Base-by-base conservation (phyloP, 495 filamentous ascomycete genomes). In the Hypoxylon fuscum region DNA sequence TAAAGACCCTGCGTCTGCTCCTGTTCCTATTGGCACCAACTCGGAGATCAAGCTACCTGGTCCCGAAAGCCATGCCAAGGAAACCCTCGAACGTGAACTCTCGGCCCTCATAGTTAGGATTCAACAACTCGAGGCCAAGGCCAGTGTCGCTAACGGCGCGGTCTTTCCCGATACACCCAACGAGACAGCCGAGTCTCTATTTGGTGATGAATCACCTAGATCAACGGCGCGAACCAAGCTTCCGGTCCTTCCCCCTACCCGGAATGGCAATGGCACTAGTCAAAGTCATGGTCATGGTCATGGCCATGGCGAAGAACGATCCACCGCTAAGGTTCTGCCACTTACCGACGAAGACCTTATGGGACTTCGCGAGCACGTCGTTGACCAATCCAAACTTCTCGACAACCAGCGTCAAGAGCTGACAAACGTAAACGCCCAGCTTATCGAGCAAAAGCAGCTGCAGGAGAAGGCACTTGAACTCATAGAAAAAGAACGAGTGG, bases 311-410 rank as follows among this genome's bases (percentile, higher is more conserved):
- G 60, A 72, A 42, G 59, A 70, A 40, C 67, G 62, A 25, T n/a
- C n/a, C n/a, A 9, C 61, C 32, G 42, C 14, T 60, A 75, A 68
- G 72, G 68, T 54, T 44, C 69, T 56, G 55, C 75, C 77, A 37
- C 70, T 89, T 46, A 87, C 84, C 43, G 87, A 90, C 59, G 87
- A 88, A 64, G 87, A 90, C 44, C 85, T 92, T 35, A 85, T 84
- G 63, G 85, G 84, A 23, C 80, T 92, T 40, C 85, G 84, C 34
- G 89, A 91, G 55, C 87, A 91, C 72, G 88, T 92, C 37, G 85
- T 91, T 59, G 88, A 90, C 62, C 90, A 92, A 74, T 88, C 89
- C 37, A 88, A 91, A 65, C 81, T 90, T 59, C 89, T 93, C 60
- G 85, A 88, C 57, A 85, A 79, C 66, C 89, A 91, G 68, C 89